These are phyloP conservation scores for Priceomyces carsonii DNA, from an alignment of 805 yeast species.

Conservation along the genomic window DNA sequence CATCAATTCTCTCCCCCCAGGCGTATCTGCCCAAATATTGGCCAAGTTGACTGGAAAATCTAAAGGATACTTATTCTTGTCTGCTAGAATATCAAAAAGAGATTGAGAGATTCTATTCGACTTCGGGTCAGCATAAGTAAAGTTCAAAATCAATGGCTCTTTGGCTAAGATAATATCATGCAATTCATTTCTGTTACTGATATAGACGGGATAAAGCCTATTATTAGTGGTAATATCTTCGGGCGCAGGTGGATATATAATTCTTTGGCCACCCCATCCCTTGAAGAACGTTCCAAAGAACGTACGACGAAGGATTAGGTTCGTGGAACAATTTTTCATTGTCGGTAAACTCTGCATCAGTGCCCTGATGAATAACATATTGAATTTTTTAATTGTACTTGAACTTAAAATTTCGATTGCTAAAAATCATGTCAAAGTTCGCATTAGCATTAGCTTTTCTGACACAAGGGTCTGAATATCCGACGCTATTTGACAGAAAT, in stretches of 20 bases:
- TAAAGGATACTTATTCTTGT: constrained; percentile 33
- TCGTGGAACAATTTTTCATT: constrained; percentile 1
- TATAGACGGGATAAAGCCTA: constrained; percentile 38
- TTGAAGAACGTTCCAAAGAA: constrained; percentile 6
- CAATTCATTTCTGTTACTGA: constrained; percentile 60
- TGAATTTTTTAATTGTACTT: too few relatives aligned
- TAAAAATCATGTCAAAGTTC: too few relatives aligned
- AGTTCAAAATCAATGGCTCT: constrained; percentile 68
- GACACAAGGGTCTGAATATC: too few relatives aligned
- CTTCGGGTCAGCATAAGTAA: constrained; percentile 61
- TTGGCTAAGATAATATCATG: constrained; percentile 52
- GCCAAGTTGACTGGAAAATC: constrained; percentile 56
- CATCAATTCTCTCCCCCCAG: constrained; percentile 59
- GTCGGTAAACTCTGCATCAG: too few relatives aligned
- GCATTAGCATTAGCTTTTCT: too few relatives aligned
- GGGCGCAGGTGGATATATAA: constrained; percentile 44
- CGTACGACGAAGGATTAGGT: constrained; percentile 2
- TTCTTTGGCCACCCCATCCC: constrained; percentile 16
- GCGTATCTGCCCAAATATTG: constrained; percentile 70
- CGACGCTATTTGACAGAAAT: too few relatives aligned
- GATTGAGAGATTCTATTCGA: constrained; percentile 65
- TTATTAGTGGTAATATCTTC: constrained; percentile 38
- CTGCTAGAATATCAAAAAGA: constrained; percentile 38
- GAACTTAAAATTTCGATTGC: too few relatives aligned
- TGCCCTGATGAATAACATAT: too few relatives aligned